Base-by-base conservation (phyloP, 2,329 filamentous ascomycete species). In the Pseudogymnoascus verrucosus region DNA sequence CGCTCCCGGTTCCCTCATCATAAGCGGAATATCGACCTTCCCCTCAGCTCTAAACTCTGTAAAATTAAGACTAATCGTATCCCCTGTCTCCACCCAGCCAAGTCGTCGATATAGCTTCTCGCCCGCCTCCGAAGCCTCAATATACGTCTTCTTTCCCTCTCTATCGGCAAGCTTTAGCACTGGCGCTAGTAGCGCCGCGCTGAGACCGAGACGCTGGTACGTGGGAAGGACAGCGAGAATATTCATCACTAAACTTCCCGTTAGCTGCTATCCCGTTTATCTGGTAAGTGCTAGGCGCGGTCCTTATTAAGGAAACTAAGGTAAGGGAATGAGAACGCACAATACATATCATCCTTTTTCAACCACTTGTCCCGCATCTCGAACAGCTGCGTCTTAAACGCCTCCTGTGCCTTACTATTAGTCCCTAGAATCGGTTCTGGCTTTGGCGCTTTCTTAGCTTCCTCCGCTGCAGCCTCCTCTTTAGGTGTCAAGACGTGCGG, bases 121-220 rank as follows among this genome's bases (percentile, higher is more conserved):
- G 1, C 75, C 76, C 0, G 66, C 67, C 1, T 68, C 64, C 5
- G 76, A 76, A 11, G 76, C 75, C 67, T 78, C 77, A 28, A 78
- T 70, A 63, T 76, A 78, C 1, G 69, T 67, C 62, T 68, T 71
- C 57, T 73, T 68, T 2, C 71, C 72, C 31, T 72, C 70, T 3
- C 64, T 60, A 63, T 78, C 76, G 4, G 76, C 76, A 7, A 74
- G 65, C 7, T 69, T 71, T 11, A 78, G 67, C 61, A 74, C 73
- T 26, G 76, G 72, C 6, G 64, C 64, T 34, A 78, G 65, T 23
- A 78, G 65, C 36, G 72, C 72, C 39, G 65, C 72, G 1, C 69
- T 77, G 0, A 76, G 70, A 0, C 77, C 76, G 42, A 71, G 71
- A 16, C 74, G 68, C 59, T 75, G 71, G 61, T 77, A 75, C 5